Evolutionary conservation across 2,329 filamentous ascomycete genomes (phyloP), one percentile per base, ranked within the genome.

Genomic region (Aspergillus pseudoglaucus): DNA sequence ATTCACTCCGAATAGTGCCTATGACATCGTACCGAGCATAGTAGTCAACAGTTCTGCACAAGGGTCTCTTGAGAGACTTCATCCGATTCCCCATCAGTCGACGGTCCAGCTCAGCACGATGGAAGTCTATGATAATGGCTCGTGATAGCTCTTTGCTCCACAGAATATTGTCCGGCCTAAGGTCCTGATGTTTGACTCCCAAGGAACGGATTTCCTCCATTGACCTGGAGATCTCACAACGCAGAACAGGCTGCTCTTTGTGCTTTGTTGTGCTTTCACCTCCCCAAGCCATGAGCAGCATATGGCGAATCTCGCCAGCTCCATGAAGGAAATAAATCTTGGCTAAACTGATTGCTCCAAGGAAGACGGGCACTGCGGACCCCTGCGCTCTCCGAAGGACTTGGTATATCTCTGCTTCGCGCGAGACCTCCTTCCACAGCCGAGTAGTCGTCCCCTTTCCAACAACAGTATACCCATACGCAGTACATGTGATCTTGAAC

Each of bases 391-490:
- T 50, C 0, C 17, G 23, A 4, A 53, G 39, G 20, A 53, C 41
- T 17, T 30, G 15, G 25, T 53, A 50, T 39, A 50, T 37, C 38
- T 50, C 9, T 15, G 45, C 47, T 38, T 50, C 47, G 39, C 33
- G 45, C 23, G 45, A 50, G n/a, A 52, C 42, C 12, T 52, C 47
- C 9, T 50, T 46, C 50, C 39, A 53, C 6, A 53, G 45, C 5
- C 12, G 22, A 20, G 18, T 25, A 10, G 45, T 35, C 1, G 63
- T 67, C 17, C 60, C 61, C 52, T 68, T 68, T 9, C 60, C 61
- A 27, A 67, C 20, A 5, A 60, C 44, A 3, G 53, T 61, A 35
- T 61, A 63, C 4, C 62, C 58, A 44, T 62, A 59, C 42, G 20
- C 12, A 6, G 32, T 25, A 46, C 50, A 62, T 12, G 57, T 57